Percentiles rank a stretch among this genome's conserved stretches.
Conservation (phyloP, 2,329 filamentous ascomycete species). For the Aspergillus carbonarius region DNA sequence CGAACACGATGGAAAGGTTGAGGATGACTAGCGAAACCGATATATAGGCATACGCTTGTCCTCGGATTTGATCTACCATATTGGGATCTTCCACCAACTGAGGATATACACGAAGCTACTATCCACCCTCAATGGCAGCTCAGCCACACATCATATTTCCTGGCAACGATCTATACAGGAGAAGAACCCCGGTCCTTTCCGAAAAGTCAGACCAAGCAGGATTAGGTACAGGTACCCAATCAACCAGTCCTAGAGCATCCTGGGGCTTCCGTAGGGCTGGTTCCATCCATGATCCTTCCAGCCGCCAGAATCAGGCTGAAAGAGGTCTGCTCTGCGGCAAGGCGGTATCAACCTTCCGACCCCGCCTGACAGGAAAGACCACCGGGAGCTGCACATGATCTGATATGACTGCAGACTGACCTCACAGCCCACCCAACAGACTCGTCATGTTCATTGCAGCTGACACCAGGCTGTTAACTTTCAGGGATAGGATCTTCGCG, state of each 20-base stretch:
- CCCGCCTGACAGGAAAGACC: not conserved
- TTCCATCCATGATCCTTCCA: not conserved
- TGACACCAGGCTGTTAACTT: not conserved
- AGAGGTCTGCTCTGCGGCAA: not conserved
- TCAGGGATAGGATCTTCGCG: not conserved
- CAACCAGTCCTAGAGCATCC: not conserved
- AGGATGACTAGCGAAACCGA: too few species aligned
- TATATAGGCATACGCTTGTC: too few species aligned
- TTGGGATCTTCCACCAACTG: too few species aligned
- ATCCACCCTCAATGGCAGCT: too few species aligned
- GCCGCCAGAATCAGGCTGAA: not conserved
- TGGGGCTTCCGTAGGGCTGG: not conserved
- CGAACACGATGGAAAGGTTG: too few species aligned
- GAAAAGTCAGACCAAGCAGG: too few species aligned
- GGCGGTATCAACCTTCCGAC: too few species aligned
- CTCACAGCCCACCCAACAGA: not conserved
- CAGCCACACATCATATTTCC: too few species aligned
- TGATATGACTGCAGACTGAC: not conserved
- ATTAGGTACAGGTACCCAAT: not conserved
- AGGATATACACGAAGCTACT: too few species aligned
- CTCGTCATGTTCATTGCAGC: not conserved
- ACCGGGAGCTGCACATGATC: not conserved
- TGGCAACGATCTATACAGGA: too few species aligned
- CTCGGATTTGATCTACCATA: too few species aligned
- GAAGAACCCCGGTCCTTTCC: too few species aligned